Evolutionary conservation across 2,329 filamentous ascomycete genomes (phyloP), one percentile per base, ranked within the genome.

Genomic region (Fusarium domesticum): DNA sequence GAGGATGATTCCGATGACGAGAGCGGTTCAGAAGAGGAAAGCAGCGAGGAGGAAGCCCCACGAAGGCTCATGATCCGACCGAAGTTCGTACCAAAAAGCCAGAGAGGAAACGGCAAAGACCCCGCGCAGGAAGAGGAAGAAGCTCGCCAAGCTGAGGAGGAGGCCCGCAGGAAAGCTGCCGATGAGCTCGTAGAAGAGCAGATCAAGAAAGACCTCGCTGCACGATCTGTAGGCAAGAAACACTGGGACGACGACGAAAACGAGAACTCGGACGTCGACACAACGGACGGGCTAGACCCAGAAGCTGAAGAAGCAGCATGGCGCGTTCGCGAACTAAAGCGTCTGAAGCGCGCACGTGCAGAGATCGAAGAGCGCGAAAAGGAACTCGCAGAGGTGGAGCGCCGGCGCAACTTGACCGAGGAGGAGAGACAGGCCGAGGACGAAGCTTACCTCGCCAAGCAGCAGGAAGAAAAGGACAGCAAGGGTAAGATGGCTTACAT

Each of bases 241-340:
- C 84, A 89, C 60, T 96, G 91, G 90, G 91, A 96, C 58, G 84
- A 89, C 42, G 78, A 83, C n/a, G 80, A 83, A 5, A 77, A 79
- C 17, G 81, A 81, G 18, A 81, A 81, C 45, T 82, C 83, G 25
- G 87, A 88, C 37, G 84, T 97, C 16, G 89, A 97, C 66, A 93
- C 96, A 59, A 88, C 85, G 2, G 93, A 98, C 64, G 89, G 83
- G 28, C 60, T 91, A 3, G 90, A 97, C 64, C 87, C 89, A 0
- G 90, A 87, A 51, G 90, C 89, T 6, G 93, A 98, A 67, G 81
- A 85, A 51, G 90, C 90, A 6, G 90, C 91, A 0, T 98, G 93
- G 92, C 93, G 92, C 64, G 76, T 98, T 38, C 84, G 93, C 37
- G 93, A 98, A 70, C 76, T 98, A 33, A 85, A 85, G 66, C 85